phyloP scores from a whole-genome alignment of 495 filamentous ascomycete species.

The Mytilinidion resinicola region DNA sequence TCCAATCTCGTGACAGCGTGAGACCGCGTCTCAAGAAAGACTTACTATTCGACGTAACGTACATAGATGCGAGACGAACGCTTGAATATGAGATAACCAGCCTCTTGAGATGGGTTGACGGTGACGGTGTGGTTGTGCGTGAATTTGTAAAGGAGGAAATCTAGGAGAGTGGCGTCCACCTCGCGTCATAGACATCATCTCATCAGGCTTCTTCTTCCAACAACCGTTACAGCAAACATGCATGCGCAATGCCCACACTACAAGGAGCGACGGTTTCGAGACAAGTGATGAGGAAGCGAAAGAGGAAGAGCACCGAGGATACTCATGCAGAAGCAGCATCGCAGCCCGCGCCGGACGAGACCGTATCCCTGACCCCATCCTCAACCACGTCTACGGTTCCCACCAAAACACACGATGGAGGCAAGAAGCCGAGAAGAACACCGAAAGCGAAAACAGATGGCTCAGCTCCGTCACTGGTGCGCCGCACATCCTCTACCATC shows the following conservation, averaged over 20 bases:
- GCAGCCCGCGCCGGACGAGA: background rate
- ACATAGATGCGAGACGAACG: too few species aligned
- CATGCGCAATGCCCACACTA: constrained; percentile 45
- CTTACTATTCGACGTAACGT: too few species aligned
- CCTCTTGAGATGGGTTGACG: too few species aligned
- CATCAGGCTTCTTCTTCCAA: too few species aligned
- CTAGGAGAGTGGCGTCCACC: too few species aligned
- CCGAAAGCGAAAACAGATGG: constrained; percentile 21
- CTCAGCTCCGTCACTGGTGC: constrained; percentile 32
- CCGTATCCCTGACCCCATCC: background rate
- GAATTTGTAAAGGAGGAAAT: too few species aligned
- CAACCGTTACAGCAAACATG: too few species aligned
- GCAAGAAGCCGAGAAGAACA: constrained; percentile 43
- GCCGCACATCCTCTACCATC: constrained; percentile 39
- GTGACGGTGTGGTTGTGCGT: too few species aligned
- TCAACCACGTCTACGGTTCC: constrained; percentile 38
- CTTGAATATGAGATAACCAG: too few species aligned
- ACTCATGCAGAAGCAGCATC: constrained; percentile 8
- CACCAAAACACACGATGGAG: constrained; percentile 52
- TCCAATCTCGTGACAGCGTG: too few species aligned
- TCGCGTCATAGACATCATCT: too few species aligned
- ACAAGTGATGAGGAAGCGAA: constrained; percentile 48
- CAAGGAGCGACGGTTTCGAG: constrained; percentile 53
- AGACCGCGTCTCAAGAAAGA: too few species aligned
- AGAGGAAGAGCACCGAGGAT: constrained; percentile 40